These are phyloP conservation scores for Verticillium zaregamsianum DNA, from an alignment of 2,329 filamentous ascomycete genomes.

Conservation along the genomic window DNA sequence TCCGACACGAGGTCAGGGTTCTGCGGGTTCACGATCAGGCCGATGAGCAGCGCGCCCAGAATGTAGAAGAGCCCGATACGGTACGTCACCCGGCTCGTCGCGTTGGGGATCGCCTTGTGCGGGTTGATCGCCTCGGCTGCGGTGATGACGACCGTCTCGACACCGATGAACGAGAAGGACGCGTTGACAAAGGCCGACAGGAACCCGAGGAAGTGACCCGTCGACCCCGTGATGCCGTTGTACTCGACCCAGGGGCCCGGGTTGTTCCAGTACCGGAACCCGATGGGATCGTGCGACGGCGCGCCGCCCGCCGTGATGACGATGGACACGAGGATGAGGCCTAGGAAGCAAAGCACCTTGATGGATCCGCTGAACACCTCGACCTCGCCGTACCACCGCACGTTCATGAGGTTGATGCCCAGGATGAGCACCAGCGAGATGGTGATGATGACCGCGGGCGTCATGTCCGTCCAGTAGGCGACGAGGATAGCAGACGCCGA, in stretches of 20 bases:
- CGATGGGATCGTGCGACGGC: constrained; percentile 52
- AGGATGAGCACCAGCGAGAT: constrained; percentile 43
- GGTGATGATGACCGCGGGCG: constrained; percentile 56
- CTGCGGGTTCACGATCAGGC: constrained; percentile 15
- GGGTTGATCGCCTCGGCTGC: constrained; percentile 18
- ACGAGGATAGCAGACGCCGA: constrained; percentile 42
- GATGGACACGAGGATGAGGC: constrained; percentile 73
- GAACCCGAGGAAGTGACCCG: constrained; percentile 42
- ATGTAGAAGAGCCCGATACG: constrained; percentile 19
- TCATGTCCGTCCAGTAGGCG: constrained; percentile 29
- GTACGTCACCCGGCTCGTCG: constrained; percentile 19
- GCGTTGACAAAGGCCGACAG: constrained; percentile 3
- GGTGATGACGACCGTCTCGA: constrained; percentile 24
- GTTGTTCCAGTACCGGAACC: constrained; percentile 56
- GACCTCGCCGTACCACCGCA: constrained; percentile 71
- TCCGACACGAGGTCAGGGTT: constrained; percentile 15
- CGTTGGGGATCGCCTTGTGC: constrained; percentile 17
- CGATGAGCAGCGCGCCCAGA: constrained; percentile 16
- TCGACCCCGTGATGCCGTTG: constrained; percentile 46
- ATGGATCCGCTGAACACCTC: constrained; percentile 73
- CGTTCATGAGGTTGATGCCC: constrained; percentile 66
- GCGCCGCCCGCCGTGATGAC: constrained; percentile 64
- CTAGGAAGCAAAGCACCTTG: constrained; percentile 69
- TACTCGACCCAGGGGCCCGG: constrained; percentile 45
- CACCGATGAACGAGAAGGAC: constrained; percentile 13